phyloP scores from a whole-genome alignment of 2,329 filamentous ascomycete genomes.

The Aplosporella prunicola region DNA sequence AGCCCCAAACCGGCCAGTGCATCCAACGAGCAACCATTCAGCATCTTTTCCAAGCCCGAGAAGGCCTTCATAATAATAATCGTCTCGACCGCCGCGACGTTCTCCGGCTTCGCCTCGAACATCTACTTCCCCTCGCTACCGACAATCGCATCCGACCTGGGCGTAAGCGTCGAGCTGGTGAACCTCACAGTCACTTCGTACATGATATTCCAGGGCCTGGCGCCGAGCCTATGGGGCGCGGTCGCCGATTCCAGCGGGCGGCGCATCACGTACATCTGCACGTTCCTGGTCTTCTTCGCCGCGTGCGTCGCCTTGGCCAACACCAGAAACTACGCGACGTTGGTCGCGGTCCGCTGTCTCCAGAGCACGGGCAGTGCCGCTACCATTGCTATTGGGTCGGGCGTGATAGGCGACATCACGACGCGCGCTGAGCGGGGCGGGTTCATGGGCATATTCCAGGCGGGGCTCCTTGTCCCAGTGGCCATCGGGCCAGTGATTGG shows the following conservation, averaged over 20 bases:
- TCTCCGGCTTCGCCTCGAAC: constrained; percentile 34
- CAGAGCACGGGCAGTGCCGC: constrained; percentile 36
- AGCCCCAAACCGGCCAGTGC: no score
- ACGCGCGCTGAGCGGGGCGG: constrained; percentile 32
- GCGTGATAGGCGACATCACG: constrained; percentile 36
- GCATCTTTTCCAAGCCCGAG: constrained; percentile 43
- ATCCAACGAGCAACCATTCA: constrained; percentile 37
- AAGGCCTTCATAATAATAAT: constrained; percentile 40
- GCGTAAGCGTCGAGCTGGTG: background rate
- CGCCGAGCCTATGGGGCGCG: constrained; percentile 33
- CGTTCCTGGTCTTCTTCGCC: constrained; percentile 29
- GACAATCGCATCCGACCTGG: constrained; percentile 3
- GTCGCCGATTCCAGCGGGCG: constrained; percentile 25
- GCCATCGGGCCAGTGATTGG: constrained; percentile 44
- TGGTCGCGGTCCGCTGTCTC: constrained; percentile 33
- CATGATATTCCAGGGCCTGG: constrained; percentile 33
- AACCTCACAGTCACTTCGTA: constrained; percentile 6
- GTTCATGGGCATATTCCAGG: constrained; percentile 34
- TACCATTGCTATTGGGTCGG: constrained; percentile 35
- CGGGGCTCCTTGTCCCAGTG: constrained; percentile 26
- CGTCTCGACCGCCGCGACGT: constrained; percentile 43
- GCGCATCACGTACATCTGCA: background rate
- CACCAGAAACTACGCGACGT: constrained; percentile 25
- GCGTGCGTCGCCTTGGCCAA: constrained; percentile 31
- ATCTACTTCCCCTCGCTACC: constrained; percentile 7